phyloP scores from a whole-genome alignment of 306 rosid species.

The Arachis hypogaea region DNA sequence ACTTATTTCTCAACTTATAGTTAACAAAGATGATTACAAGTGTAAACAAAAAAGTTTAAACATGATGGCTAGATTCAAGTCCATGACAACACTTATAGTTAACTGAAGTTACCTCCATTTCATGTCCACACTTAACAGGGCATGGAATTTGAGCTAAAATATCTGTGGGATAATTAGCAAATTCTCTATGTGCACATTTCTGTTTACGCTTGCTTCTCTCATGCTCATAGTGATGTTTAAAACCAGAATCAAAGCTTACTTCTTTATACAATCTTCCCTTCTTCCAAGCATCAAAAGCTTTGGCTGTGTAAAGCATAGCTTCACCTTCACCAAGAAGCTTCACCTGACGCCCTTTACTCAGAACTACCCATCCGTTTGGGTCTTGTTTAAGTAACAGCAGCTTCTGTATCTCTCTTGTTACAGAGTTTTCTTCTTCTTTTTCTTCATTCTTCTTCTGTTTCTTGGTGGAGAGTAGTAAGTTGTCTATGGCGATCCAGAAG shows the following conservation, averaged over 20 bases:
- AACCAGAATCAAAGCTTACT: constrained; percentile 25
- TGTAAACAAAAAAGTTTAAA: no score
- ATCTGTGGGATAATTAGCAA: constrained; percentile 32
- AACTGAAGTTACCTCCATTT: constrained; percentile 35
- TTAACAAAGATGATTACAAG: no score
- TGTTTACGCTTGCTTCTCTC: not conserved
- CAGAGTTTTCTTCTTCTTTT: not conserved
- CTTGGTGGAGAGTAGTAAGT: constrained; percentile 15
- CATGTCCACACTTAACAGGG: constrained; percentile 26
- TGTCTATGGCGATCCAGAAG: constrained; percentile 41
- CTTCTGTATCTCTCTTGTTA: constrained; percentile 19
- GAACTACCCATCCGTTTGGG: constrained; percentile 34
- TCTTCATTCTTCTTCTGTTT: not conserved
- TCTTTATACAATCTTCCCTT: not conserved
- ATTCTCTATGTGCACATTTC: constrained; percentile 30
- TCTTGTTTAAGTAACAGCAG: constrained; percentile 35
- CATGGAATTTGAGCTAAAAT: constrained; percentile 34
- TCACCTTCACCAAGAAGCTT: constrained; percentile 34
- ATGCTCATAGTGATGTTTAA: constrained; percentile 23
- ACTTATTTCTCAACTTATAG: no score
- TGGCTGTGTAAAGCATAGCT: not conserved
- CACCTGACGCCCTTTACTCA: constrained; percentile 27
- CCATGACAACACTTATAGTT: constrained; percentile 37
- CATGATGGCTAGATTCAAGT: not conserved
- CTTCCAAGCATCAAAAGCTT: constrained; percentile 16